Conservation (phyloP, 305 asterid species). For the Fraxinus dipetala region DNA sequence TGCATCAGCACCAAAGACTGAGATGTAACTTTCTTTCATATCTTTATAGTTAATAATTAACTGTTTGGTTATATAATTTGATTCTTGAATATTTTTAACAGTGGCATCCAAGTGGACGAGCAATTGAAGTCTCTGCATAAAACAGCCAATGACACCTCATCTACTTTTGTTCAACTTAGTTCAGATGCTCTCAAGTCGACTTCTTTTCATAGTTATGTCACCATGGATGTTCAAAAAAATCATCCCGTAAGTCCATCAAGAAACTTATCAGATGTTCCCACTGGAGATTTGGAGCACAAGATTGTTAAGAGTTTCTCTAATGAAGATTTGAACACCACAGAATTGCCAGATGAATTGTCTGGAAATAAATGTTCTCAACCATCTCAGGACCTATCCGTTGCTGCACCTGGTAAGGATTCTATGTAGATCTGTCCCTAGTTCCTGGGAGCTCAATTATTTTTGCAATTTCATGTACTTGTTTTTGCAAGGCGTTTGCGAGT, state of each 20-base stretch:
- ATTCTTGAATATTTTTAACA: conserved; percentile 1
- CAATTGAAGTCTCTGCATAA: conserved; percentile 4
- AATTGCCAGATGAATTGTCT: conserved; percentile 17
- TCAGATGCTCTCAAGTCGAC: conserved; percentile 7
- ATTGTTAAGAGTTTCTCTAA: conserved; percentile 21
- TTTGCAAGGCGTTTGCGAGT: background rate
- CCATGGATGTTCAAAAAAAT: conserved; percentile 23
- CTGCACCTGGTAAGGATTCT: conserved; percentile 39
- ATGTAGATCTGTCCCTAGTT: background rate
- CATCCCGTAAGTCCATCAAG: conserved; percentile 1
- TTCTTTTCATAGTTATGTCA: conserved; percentile 14
- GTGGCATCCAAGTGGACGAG: conserved; percentile 20
- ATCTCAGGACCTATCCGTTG: conserved; percentile 31
- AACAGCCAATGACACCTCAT: conserved; percentile 12
- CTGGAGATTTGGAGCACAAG: background rate
- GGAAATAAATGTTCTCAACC: conserved; percentile 18
- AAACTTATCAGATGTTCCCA: background rate
- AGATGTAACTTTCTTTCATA: conserved; percentile 25
- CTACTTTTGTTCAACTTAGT: conserved; percentile 5
- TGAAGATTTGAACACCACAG: conserved; percentile 18
- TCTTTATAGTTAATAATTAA: background rate
- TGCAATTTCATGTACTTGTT: background rate
- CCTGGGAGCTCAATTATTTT: background rate
- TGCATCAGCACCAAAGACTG: conserved; percentile 29
- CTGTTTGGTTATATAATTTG: conserved; percentile 9